Evolutionary conservation across 352 stramenopile genomes (phyloP).

Genomic region (Phytophthora foliorum): DNA sequence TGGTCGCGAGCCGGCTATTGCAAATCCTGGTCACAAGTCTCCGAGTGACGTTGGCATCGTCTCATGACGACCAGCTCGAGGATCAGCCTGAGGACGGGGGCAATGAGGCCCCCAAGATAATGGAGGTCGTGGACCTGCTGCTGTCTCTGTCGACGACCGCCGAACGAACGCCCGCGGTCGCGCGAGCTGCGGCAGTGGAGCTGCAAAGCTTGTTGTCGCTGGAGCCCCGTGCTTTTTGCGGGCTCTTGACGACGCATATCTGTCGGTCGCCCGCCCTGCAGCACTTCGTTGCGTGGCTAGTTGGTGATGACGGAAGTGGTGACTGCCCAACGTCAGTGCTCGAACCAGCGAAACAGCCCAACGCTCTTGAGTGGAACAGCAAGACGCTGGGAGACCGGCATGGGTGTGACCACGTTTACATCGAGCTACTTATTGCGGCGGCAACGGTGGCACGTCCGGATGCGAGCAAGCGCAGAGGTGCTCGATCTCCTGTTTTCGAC

Average conservation of each 20-base stretch:
- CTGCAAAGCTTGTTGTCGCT: slow-evolving; percentile 30
- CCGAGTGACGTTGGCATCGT: slow-evolving; percentile 24
- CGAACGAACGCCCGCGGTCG: slow-evolving; percentile 17
- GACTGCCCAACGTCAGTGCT: too few species aligned
- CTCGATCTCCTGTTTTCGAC: slow-evolving; percentile 29
- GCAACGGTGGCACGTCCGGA: slow-evolving; percentile 16
- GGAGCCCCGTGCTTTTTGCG: slow-evolving; percentile 15
- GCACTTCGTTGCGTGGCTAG: slow-evolving; percentile 26
- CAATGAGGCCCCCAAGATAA: slow-evolving; percentile 21
- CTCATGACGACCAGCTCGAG: slow-evolving; percentile 21
- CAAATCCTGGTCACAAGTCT: slow-evolving; percentile 39
- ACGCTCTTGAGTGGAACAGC: background rate
- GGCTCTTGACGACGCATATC: slow-evolving; percentile 33
- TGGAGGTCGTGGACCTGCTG: slow-evolving; percentile 40
- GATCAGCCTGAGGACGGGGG: slow-evolving; percentile 4
- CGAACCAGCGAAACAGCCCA: background rate
- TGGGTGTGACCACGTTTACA: slow-evolving; percentile 21
- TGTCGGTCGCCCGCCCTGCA: slow-evolving; percentile 28
- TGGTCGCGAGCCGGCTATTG: slow-evolving; percentile 35
- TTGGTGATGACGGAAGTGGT: slow-evolving; percentile 1
- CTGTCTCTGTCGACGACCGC: slow-evolving; percentile 24
- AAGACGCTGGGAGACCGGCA: background rate
- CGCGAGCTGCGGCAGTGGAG: slow-evolving; percentile 17
- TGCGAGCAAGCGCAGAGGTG: slow-evolving; percentile 14
- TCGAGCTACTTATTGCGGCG: slow-evolving; percentile 30